Base-by-base conservation (phyloP, 306 rosid species). In the Cucurbita pepo region DNA sequence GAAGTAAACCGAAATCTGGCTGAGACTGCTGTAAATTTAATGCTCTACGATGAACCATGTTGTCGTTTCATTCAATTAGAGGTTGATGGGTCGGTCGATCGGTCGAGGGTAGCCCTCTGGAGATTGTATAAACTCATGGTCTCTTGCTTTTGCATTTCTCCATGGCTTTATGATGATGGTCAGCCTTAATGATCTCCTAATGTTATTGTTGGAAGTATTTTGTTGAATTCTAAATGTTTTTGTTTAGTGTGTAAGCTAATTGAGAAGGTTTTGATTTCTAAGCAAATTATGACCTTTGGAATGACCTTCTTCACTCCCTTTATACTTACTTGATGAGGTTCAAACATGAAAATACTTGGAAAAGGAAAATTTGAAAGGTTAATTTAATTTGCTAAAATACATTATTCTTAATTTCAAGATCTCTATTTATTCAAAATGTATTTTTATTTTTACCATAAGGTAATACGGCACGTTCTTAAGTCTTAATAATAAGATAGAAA, bases 1-100 rank as follows among this genome's bases (percentile, higher is more conserved):
- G 4, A 75, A 77, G 82, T 59, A 93, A 93, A 84, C 52, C 79
- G 22, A 90, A 93, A 82, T 80, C 86, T 45, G 48, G 85, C 79
- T 90, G 83, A 90, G 78, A 65, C 74, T 38, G 65, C 50, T 50
- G 43, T 56, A 62, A 62, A 16, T 5, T 37, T 30, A 14, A 34
- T n/a, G 9, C n/a, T 37, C n/a, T 43, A 16, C 22, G 69, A 62
- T 44, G 53, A 65, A 65, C 54, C 2, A 7, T 63, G 8, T 43
- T 43, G 37, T 65, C 4, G 18, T 43, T 65, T 65, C 71, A 18
- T 64, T 64, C 53, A 64, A 64, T 62, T 62, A 1, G 69, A 38
- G 40, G 50, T 14, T 10, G 15, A 40, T 38, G 8, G 4, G 25
- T 62, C 14, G 7, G 48, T 38, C 5, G 30, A 5, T 62, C 50